Evolutionary conservation across 345 rosid species (phyloP), one percentile per base, ranked within the genome.

Genomic region (Sapria himalayana): DNA sequence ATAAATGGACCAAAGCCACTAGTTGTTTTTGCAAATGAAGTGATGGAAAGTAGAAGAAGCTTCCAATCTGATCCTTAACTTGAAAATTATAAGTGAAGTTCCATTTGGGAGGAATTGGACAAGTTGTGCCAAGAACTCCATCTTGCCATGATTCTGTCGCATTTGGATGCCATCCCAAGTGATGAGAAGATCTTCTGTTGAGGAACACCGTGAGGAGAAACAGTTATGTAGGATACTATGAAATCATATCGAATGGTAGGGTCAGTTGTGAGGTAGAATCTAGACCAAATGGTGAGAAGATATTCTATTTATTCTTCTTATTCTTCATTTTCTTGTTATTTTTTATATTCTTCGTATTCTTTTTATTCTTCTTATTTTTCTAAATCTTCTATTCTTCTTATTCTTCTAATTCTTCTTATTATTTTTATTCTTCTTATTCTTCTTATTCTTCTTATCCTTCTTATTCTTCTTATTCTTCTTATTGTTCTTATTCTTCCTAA

Each of bases 11-110:
- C 98, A 50, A 78, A 78, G 39, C 91, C 98, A 15, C 94, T 94
- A 3, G 94, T 78, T 8, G 93, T 82, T 59, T 68, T 54, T 89
- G 98, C 44, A 82, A 61, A 57, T 71, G 66, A 37, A 89, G 73
- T 4, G 94, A 70, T 3, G 94, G 93, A 51, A 41, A 67, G 62
- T 89, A 89, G 80, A 69, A 82, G 57, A 58, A 79, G 62, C 94
- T 89, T 25, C 98, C 98, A 56, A 89, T 74, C 65, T 89, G 81
- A 67, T 89, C 98, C 58, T 89, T 89, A 20, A 74, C 64, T 69
- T 89, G 98, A 51, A 89, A 89, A n/a, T 51, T 69, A 58, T 89
- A 89, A 49, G 91, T 76, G 51, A 65, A 89, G 40, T 74, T 72
- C 72, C 59, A 57, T 16, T 59, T 65, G 0, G 78, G 52, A 29